Evolutionary conservation across 805 yeast genomes (phyloP).

Genomic region (Myxozyma neglecta): DNA sequence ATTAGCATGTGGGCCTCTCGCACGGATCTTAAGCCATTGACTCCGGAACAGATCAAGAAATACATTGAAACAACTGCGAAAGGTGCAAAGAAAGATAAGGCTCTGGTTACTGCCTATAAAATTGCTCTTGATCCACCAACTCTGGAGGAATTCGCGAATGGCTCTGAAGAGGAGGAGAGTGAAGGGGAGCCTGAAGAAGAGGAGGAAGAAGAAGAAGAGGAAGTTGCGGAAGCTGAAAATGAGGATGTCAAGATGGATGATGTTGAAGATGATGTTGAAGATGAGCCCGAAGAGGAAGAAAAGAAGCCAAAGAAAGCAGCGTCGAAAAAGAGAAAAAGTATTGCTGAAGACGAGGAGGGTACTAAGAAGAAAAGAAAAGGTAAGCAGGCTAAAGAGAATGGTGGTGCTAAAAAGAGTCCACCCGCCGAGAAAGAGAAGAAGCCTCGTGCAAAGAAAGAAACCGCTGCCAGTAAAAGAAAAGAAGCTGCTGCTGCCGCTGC

Average conservation of each 20-base stretch:
- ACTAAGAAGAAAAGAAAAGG: slow-evolving; percentile 10
- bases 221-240: slow-evolving; percentile 36
- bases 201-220: slow-evolving; percentile 28
- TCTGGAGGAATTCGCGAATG: slow-evolving; percentile 45
- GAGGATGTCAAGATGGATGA: slow-evolving; percentile 34
- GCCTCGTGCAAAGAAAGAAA: slow-evolving; percentile 23
- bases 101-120: slow-evolving; percentile 53
- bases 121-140: slow-evolving; percentile 56
- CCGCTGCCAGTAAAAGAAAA: slow-evolving; percentile 16
- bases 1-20: slow-evolving; percentile 56
- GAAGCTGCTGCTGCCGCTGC: slow-evolving; percentile 15
- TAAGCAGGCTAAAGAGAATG: slow-evolving; percentile 9
- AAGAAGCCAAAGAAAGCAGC: slow-evolving; percentile 8
- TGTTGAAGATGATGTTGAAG: slow-evolving; percentile 33
- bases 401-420: background rate
- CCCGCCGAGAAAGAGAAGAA: slow-evolving; percentile 1
- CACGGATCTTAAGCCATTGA: slow-evolving; percentile 52
- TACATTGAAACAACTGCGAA: slow-evolving; percentile 38
- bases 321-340: slow-evolving; percentile 13
- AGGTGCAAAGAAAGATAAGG: slow-evolving; percentile 42
- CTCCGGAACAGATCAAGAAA: slow-evolving; percentile 45
- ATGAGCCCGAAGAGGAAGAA: background rate
- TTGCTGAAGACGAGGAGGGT: slow-evolving; percentile 1
- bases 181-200: slow-evolving; percentile 37
- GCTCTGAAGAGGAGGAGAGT: slow-evolving; percentile 39